Conservation (phyloP, 2,329 filamentous ascomycete species). For the Beauveria medogensis region DNA sequence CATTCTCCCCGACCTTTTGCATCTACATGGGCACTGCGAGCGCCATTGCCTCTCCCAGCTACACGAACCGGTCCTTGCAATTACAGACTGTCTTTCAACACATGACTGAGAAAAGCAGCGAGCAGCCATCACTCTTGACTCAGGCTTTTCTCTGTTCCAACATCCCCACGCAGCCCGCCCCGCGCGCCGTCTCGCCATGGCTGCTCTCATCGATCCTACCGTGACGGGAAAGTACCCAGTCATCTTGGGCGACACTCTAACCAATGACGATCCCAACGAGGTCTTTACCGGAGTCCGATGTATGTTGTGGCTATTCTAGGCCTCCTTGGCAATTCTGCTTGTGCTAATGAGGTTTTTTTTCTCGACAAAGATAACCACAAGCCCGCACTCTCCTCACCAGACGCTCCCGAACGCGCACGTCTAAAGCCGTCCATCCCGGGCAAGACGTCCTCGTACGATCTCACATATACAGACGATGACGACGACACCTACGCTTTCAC, state of each 20-base stretch:
- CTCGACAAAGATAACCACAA: conserved; percentile 52
- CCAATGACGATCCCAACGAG: conserved; percentile 48
- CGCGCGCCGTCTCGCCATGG: conserved; percentile 17
- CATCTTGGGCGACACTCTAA: conserved; percentile 53
- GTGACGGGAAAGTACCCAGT: conserved; percentile 55
- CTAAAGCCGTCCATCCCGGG: conserved; percentile 42
- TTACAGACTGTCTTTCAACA: too few species aligned
- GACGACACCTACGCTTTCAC: conserved; percentile 52
- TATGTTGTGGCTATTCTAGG: conserved; percentile 22
- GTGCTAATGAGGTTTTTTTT: background rate
- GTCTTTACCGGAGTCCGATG: conserved; percentile 54
- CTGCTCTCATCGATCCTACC: conserved; percentile 48
- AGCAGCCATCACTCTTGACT: background rate
- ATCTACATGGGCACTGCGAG: background rate
- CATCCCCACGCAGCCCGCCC: background rate
- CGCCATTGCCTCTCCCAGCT: background rate
- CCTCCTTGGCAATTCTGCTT: background rate
- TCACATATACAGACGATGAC: conserved; percentile 42
- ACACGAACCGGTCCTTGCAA: too few species aligned
- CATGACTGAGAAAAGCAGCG: background rate
- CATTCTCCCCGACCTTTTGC: background rate
- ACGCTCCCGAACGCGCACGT: conserved; percentile 39
- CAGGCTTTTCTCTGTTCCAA: background rate
- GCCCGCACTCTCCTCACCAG: conserved; percentile 41
- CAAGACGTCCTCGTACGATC: conserved; percentile 46